These are phyloP conservation scores for Terfezia claveryi DNA, from an alignment of 495 filamentous ascomycete species.

Conservation along the genomic window DNA sequence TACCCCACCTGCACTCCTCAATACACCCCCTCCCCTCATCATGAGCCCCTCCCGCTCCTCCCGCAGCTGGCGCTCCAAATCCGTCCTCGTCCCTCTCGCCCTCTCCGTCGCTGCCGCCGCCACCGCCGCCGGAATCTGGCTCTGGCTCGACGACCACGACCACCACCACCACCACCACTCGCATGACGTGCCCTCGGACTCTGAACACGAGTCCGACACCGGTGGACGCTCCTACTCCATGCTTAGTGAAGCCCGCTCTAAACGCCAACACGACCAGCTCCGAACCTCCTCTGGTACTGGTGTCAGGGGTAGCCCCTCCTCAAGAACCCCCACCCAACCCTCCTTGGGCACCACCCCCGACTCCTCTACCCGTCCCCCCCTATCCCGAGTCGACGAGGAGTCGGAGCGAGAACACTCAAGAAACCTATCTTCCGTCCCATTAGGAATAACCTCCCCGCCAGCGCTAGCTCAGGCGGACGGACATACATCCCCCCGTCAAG, in stretches of 20 bases:
- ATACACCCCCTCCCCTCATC: too few relatives aligned
- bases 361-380: neutral
- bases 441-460: neutral
- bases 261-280: neutral
- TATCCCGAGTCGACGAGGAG: neutral
- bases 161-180: neutral
- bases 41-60: constrained; percentile 10
- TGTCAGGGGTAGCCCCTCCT: neutral
- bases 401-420: neutral
- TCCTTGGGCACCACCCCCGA: neutral
- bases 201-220: neutral
- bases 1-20: too few relatives aligned
- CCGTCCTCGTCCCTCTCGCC: constrained; percentile 25
- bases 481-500: neutral
- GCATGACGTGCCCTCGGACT: neutral
- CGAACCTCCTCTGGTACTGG: neutral
- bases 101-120: constrained; percentile 21
- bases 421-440: neutral
- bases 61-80: neutral
- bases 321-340: neutral
- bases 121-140: constrained; percentile 16
- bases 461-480: neutral
- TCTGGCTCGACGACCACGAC: neutral
- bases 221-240: neutral
- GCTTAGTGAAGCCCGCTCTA: neutral